Evolutionary conservation across 1,284 basidiomycete genomes (phyloP).

Genomic region (Boletellus deceptivus): DNA sequence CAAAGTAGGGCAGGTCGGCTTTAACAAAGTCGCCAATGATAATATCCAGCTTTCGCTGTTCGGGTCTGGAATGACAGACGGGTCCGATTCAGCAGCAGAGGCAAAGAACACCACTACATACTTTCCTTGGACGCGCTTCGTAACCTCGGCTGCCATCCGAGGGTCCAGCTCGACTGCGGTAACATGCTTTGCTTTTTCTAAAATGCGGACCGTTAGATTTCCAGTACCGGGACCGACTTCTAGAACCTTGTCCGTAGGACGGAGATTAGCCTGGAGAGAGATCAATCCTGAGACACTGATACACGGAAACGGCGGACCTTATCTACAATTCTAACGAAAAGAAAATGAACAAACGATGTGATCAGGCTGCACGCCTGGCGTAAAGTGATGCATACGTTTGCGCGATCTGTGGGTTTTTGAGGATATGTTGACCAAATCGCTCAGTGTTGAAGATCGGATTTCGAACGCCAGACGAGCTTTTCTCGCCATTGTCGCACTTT

Average conservation of each 20-base stretch:
- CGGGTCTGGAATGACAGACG: conserved; percentile 51
- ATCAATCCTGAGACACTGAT: conserved; percentile 1
- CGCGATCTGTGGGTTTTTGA: conserved; percentile 91
- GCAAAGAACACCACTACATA: conserved; percentile 33
- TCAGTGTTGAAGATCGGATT: conserved; percentile 94
- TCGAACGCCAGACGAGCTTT: conserved; percentile 46
- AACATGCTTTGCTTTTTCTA: conserved; percentile 91
- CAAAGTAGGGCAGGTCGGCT: conserved; percentile 94
- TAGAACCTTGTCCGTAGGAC: conserved; percentile 93
- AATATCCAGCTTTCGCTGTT: conserved; percentile 92
- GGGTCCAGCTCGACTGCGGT: conserved; percentile 99
- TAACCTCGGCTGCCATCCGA: conserved; percentile 96
- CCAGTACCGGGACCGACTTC: conserved; percentile 99
- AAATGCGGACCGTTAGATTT: conserved; percentile 91
- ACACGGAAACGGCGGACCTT: conserved; percentile 41
- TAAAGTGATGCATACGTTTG: conserved; percentile 64
- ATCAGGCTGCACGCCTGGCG: conserved; percentile 11
- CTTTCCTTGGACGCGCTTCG: conserved; percentile 98
- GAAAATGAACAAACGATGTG: conserved; percentile 4
- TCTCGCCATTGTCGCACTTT: conserved; percentile 38
- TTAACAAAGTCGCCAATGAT: conserved; percentile 98
- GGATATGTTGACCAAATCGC: conserved; percentile 94
- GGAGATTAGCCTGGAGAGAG: conserved; percentile 73
- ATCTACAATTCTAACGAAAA: conserved; percentile 67
- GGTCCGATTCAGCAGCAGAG: not conserved